A percentile compares a stretch with the other conserved stretches of the same genome.
Evolutionary conservation across 495 filamentous ascomycete genomes (phyloP).

Genomic region (Rhizodiscina lignyota): DNA sequence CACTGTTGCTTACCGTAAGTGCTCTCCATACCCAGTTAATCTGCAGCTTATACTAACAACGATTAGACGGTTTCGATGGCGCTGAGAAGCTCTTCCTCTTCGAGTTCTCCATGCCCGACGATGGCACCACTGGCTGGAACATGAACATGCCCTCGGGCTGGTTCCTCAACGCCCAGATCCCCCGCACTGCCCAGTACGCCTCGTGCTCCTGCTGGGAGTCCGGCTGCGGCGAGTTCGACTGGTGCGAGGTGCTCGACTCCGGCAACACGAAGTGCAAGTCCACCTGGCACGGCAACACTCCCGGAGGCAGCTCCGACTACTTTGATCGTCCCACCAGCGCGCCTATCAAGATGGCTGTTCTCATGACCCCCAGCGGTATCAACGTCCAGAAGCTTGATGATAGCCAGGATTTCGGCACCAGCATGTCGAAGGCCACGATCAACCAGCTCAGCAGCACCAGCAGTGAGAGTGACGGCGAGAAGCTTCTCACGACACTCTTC

Average conservation of each 20-base stretch:
- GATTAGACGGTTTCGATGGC: constrained; percentile 46
- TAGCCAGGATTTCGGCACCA: constrained; percentile 14
- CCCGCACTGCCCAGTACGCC: constrained; percentile 45
- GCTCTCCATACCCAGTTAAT: background rate
- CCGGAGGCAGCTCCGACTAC: constrained; percentile 43
- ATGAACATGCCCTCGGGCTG: constrained; percentile 49
- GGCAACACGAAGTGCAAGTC: constrained; percentile 34
- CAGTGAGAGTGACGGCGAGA: too few species aligned
- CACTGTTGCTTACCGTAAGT: constrained; percentile 44
- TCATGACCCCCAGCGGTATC: constrained; percentile 32
- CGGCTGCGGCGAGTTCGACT: constrained; percentile 57
- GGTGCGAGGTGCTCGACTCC: constrained; percentile 44
- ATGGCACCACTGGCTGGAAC: constrained; percentile 23
- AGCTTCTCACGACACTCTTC: too few species aligned
- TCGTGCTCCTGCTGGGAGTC: constrained; percentile 50
- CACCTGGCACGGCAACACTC: constrained; percentile 40
- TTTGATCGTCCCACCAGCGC: constrained; percentile 38
- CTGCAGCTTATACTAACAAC: constrained; percentile 3
- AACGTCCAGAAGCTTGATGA: constrained; percentile 25
- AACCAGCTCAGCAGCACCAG: constrained; percentile 9
- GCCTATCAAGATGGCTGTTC: constrained; percentile 40
- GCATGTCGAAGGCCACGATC: constrained; percentile 6
- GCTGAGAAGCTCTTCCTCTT: constrained; percentile 46
- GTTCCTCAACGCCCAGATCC: constrained; percentile 54
- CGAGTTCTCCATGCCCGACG: constrained; percentile 53